Conservation (phyloP, 495 filamentous ascomycete species). For the Elasticomyces elasticus region DNA sequence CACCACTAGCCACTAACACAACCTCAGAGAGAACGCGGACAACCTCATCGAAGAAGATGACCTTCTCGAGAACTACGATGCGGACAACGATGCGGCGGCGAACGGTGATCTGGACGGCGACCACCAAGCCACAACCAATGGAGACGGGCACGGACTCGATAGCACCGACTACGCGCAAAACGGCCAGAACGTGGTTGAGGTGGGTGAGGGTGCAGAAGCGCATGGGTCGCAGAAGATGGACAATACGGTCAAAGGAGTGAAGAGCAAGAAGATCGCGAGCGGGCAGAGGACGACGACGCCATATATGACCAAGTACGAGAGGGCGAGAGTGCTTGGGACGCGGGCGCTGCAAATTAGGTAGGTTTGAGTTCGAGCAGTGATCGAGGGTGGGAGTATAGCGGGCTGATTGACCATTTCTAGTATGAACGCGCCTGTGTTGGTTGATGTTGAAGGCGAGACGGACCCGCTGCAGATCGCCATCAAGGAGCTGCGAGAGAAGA, state of each 20-base stretch:
- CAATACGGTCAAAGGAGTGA: constrained; percentile 49
- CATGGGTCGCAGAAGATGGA: constrained; percentile 37
- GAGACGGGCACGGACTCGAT: constrained; percentile 45
- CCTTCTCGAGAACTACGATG: constrained; percentile 18
- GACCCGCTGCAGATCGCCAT: constrained; percentile 95
- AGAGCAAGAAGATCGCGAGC: constrained; percentile 82
- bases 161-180: constrained; percentile 40
- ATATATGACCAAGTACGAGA: constrained; percentile 99
- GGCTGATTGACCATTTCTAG: constrained; percentile 35
- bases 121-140: constrained; percentile 18
- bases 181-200: constrained; percentile 53
- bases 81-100: constrained; percentile 24
- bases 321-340: constrained; percentile 83
- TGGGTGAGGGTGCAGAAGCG: constrained; percentile 70
- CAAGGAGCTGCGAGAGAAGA: constrained; percentile 95
- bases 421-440: constrained; percentile 95
- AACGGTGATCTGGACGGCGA: constrained; percentile 1
- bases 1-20: not conserved
- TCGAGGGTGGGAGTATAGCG: not conserved
- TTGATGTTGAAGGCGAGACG: constrained; percentile 94
- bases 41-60: constrained; percentile 49
- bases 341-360: constrained; percentile 95
- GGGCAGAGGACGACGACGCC: constrained; percentile 87
- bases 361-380: constrained; percentile 23
- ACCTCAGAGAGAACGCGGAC: constrained; percentile 47